A percentile compares a stretch with the other conserved stretches of the same genome.
Conservation (phyloP, 2,329 filamentous ascomycete genomes). For the Thielaviopsis euricoi region DNA sequence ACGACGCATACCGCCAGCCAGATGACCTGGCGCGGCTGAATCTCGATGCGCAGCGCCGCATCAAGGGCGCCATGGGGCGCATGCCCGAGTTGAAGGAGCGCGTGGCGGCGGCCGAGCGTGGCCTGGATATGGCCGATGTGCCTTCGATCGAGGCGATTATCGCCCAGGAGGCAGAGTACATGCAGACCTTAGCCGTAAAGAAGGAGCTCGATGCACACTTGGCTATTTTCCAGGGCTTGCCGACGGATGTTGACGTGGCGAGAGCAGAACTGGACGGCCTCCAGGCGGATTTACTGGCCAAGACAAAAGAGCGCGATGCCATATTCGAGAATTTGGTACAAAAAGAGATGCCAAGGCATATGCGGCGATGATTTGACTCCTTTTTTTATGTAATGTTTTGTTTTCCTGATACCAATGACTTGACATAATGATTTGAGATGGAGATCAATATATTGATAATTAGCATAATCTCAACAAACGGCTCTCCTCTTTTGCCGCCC, state of each 20-base stretch:
- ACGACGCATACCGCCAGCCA: slow-evolving; percentile 33
- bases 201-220: slow-evolving; percentile 46
- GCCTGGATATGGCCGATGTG: not conserved
- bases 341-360: slow-evolving; percentile 23
- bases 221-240: slow-evolving; percentile 51
- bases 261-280: slow-evolving; percentile 52
- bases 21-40: slow-evolving; percentile 50
- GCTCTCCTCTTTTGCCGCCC: not conserved
- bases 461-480: not conserved
- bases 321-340: slow-evolving; percentile 61
- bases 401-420: not conserved
- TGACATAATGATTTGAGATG: not conserved
- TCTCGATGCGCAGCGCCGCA: slow-evolving; percentile 53
- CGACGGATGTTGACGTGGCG: slow-evolving; percentile 53
- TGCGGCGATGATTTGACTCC: not conserved
- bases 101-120: not conserved
- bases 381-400: not conserved
- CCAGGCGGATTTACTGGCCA: slow-evolving; percentile 42
- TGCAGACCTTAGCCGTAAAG: slow-evolving; percentile 39
- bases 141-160: slow-evolving; percentile 3
- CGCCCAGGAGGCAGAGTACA: slow-evolving; percentile 3
- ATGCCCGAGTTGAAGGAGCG: slow-evolving; percentile 42
- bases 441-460: not conserved
- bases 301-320: slow-evolving; percentile 49
- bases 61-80: slow-evolving; percentile 49